Evolutionary conservation across 805 yeast species (phyloP).

Genomic region (Maudiozyma saulgeensis): DNA sequence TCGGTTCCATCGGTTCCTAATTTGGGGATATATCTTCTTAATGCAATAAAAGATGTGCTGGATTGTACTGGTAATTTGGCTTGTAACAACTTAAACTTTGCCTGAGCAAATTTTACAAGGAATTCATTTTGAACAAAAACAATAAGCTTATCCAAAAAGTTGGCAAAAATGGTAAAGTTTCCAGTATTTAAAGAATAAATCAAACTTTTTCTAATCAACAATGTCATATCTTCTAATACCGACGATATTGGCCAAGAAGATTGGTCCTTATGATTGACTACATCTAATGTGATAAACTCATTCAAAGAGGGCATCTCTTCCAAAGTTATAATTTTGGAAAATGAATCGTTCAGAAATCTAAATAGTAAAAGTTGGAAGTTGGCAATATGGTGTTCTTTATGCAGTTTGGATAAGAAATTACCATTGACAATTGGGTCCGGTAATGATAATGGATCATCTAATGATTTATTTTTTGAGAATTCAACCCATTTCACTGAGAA

Average conservation of each 20-base stretch:
- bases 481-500: constrained; percentile 59
- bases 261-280: constrained; percentile 16
- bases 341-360: constrained; percentile 64
- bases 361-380: constrained; percentile 53
- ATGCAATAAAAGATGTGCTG: constrained; percentile 3
- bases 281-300: constrained; percentile 18
- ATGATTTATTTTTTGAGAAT: constrained; percentile 15
- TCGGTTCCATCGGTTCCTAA: constrained; percentile 1
- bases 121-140: constrained; percentile 26
- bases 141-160: constrained; percentile 22
- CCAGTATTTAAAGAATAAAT: constrained; percentile 66
- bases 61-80: constrained; percentile 10
- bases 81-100: constrained; percentile 20
- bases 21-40: constrained; percentile 20
- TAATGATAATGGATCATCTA: constrained; percentile 6
- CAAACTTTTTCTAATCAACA: constrained; percentile 60
- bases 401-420: constrained; percentile 18
- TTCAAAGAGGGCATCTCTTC: constrained; percentile 65
- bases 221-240: constrained; percentile 73
- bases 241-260: constrained; percentile 58
- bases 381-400: constrained; percentile 40
- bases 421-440: constrained; percentile 23
- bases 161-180: constrained; percentile 30
- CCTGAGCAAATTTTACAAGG: constrained; percentile 23
- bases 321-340: constrained; percentile 69